Base-by-base conservation (phyloP, 345 rosid genomes). In the Punica granatum region DNA sequence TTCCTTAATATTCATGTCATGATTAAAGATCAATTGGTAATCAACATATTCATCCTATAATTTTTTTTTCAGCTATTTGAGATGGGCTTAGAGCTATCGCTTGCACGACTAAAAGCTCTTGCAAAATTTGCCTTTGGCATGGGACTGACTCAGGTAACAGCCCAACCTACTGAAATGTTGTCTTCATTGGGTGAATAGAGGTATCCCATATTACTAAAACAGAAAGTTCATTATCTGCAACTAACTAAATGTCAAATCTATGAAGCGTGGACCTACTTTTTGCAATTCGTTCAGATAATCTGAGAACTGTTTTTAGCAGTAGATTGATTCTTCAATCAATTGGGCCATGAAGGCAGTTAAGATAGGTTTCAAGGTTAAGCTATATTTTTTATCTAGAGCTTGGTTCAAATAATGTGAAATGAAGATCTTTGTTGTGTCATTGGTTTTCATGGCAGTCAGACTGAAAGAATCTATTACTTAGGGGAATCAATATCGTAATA, bases 81-180 rank as follows among this genome's bases (percentile, higher is more conserved):
- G 85, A 93, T 93, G 98, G 98, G 98, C 43, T 78, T 93, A 66
- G 98, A 93, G 87, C 97, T 93, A 70, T 93, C 98, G 39, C 85
- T 93, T 82, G 97, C 92, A 14, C 96, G 98, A 28, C 78, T 93
- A 6, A 93, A 93, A 74, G 97, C 98, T 80, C 96, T 93, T 13
- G 97, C 98, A 62, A 93, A 87, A 78, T 93, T 78, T 75, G 96
- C 97, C 72, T 93, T 93, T 75, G 98, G 98, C 78, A 81, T 93
- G 94, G 98, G 98, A 69, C 73, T 93, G 73, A 76, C 97, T 79
- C 98, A 93, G 98, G 98, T 93, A 73, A 72, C 68, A 32, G 63
- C 70, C 19, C 18, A 28, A 1, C 61, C 34, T 23, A 26, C 61
- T 26, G 61, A 11, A 9, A 1, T 56, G 30, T 56, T 56, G 13